These are phyloP conservation scores for Alopecurus myosuroides DNA, from an alignment of 176 grass and related monocot species.

Conservation along the genomic window DNA sequence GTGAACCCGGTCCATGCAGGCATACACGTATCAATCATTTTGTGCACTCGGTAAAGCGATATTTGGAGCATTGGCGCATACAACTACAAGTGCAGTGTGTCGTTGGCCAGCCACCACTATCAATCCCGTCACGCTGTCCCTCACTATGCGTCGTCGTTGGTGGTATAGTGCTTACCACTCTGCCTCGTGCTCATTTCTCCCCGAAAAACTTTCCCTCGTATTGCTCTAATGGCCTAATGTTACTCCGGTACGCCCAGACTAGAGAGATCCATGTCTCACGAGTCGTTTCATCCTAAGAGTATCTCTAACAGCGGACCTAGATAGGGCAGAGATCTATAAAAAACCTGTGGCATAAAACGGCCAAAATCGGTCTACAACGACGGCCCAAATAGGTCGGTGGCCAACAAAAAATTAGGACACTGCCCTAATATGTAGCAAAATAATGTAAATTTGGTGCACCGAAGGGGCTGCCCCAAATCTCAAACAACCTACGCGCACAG, in stretches of 20 bases:
- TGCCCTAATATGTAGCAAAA: no score
- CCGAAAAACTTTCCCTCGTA: neutral
- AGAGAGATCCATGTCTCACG: neutral
- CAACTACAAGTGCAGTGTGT: neutral
- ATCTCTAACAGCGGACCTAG: no score
- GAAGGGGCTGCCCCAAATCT: no score
- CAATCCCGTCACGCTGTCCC: neutral
- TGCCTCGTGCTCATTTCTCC: neutral
- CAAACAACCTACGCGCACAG: no score
- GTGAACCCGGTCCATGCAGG: conserved; percentile 31
- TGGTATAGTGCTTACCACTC: conserved; percentile 2
- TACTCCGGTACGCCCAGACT: neutral
- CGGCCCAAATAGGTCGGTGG: no score
- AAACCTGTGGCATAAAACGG: no score
- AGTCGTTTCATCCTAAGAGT: no score
- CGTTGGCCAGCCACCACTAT: neutral
- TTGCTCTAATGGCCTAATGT: neutral
- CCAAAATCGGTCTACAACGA: no score
- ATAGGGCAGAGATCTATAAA: no score
- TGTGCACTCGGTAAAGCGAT: conserved; percentile 28
- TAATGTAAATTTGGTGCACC: no score
- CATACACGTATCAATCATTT: conserved; percentile 43
- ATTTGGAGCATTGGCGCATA: neutral
- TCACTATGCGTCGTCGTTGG: neutral
- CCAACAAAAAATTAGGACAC: no score